These are phyloP conservation scores for Brachypodium distachyon DNA, from an alignment of 202 grass and related monocot genomes.

Conservation along the genomic window DNA sequence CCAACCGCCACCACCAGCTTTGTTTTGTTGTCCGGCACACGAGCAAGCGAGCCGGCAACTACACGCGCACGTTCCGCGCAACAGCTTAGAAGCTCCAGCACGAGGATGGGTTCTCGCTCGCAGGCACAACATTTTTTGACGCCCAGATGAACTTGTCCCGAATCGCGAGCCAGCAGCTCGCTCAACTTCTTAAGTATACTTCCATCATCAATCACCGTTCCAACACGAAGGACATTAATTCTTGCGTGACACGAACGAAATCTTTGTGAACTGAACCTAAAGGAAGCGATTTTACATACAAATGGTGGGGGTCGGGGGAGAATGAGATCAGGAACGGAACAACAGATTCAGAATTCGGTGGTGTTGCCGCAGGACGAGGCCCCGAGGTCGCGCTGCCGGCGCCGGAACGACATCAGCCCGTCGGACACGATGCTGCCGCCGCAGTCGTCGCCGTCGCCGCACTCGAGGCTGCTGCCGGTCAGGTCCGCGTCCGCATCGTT, in stretches of 20 bases:
- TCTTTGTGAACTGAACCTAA: conserved; percentile 15
- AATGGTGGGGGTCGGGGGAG: neutral
- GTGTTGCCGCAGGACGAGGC: conserved; percentile 34
- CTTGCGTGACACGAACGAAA: neutral
- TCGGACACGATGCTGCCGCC: conserved; percentile 64
- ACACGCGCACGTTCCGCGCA: neutral
- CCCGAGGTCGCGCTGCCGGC: conserved; percentile 34
- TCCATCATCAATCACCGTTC: neutral
- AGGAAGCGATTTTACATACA: conserved; percentile 25
- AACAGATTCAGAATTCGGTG: conserved; percentile 42
- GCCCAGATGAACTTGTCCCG: neutral
- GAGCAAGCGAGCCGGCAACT: neutral
- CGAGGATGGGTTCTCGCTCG: neutral
- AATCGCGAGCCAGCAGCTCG: neutral
- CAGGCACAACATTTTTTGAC: neutral
- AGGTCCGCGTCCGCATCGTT: conserved; percentile 19
- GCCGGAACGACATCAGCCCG: conserved; percentile 69
- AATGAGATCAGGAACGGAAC: no score
- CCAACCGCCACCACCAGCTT: conserved; percentile 1
- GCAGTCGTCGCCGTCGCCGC: conserved; percentile 38
- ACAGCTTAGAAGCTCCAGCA: neutral
- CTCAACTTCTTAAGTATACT: neutral
- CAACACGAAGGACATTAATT: neutral
- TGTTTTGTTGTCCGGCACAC: conserved; percentile 8
- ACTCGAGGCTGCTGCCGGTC: conserved; percentile 42